Evolutionary conservation across 2,329 filamentous ascomycete genomes (phyloP).

Genomic region (Colletotrichum liaoningense): DNA sequence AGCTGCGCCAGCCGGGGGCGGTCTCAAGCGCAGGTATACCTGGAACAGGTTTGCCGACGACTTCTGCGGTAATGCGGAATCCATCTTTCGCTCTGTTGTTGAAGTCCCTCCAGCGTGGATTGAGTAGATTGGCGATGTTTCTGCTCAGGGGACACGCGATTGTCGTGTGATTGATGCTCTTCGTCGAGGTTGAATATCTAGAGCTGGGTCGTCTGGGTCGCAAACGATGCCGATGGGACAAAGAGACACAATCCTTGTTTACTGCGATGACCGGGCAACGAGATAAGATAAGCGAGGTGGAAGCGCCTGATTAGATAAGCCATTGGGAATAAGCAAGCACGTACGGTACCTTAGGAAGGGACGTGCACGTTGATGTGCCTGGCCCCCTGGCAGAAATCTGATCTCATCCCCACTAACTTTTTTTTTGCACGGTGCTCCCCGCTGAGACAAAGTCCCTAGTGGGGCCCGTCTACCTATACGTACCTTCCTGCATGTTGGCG

Average conservation of each 20-base stretch:
- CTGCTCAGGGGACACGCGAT: not conserved
- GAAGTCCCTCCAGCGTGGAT: too few relatives aligned
- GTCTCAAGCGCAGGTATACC: slow-evolving; percentile 87
- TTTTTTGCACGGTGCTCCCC: slow-evolving; percentile 27
- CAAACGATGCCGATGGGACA: not conserved
- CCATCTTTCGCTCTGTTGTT: slow-evolving; percentile 15
- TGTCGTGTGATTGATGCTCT: not conserved
- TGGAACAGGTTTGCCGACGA: slow-evolving; percentile 76
- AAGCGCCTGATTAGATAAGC: not conserved
- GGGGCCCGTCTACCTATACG: slow-evolving; percentile 4
- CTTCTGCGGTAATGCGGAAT: slow-evolving; percentile 30
- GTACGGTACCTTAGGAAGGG: not conserved
- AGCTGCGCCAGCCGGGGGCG: slow-evolving; percentile 62
- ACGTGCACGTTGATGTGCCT: slow-evolving; percentile 2
- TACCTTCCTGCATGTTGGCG: not conserved
- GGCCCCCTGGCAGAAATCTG: slow-evolving; percentile 6
- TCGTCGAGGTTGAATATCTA: not conserved
- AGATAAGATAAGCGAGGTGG: slow-evolving; percentile 22
- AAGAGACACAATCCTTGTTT: slow-evolving; percentile 30
- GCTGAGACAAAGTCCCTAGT: slow-evolving; percentile 17
- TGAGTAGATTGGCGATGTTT: not conserved
- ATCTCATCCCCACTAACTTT: slow-evolving; percentile 7
- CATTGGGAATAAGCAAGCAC: not conserved
- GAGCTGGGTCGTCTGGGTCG: not conserved
- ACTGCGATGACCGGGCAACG: slow-evolving; percentile 31